Evolutionary conservation across 495 filamentous ascomycete species (phyloP).

Genomic region (Rhizodiscina lignyota): DNA sequence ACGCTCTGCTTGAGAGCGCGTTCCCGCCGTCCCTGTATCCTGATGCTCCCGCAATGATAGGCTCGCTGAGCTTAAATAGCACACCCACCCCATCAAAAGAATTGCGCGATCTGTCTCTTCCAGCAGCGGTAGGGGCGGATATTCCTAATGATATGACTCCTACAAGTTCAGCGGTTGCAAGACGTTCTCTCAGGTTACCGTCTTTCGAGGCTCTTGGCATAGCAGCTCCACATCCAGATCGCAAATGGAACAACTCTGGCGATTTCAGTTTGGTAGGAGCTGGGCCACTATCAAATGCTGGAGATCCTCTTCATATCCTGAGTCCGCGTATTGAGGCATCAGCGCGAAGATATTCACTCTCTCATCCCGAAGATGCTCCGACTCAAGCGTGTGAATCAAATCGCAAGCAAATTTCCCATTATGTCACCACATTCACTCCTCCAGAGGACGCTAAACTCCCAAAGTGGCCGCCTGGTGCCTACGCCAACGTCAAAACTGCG

Average conservation of each 20-base stretch:
- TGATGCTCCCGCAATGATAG: too few species aligned
- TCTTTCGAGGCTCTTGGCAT: constrained; percentile 22
- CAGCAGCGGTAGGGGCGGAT: too few species aligned
- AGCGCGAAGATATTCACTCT: constrained; percentile 1
- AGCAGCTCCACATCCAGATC: constrained; percentile 19
- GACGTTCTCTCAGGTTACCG: constrained; percentile 20
- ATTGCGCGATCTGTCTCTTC: too few species aligned
- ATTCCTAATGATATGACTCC: too few species aligned
- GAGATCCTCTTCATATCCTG: constrained; percentile 9
- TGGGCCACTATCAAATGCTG: constrained; percentile 11
- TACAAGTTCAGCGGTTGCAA: too few species aligned
- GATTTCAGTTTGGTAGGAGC: constrained; percentile 9
- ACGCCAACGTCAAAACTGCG: constrained; percentile 9
- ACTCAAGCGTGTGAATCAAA: constrained; percentile 2
- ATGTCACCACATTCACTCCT: constrained; percentile 18
- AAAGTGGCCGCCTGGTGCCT: constrained; percentile 12
- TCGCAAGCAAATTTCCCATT: constrained; percentile 9
- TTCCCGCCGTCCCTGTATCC: too few species aligned
- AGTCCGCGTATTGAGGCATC: constrained; percentile 4
- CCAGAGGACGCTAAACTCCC: constrained; percentile 14
- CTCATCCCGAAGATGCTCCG: constrained; percentile 1
- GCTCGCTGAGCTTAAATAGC: too few species aligned
- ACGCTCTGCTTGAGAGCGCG: too few species aligned
- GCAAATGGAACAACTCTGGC: constrained; percentile 3
- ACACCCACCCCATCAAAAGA: too few species aligned